Base-by-base conservation (phyloP, 495 filamentous ascomycete genomes). In the Cairneyella variabilis region DNA sequence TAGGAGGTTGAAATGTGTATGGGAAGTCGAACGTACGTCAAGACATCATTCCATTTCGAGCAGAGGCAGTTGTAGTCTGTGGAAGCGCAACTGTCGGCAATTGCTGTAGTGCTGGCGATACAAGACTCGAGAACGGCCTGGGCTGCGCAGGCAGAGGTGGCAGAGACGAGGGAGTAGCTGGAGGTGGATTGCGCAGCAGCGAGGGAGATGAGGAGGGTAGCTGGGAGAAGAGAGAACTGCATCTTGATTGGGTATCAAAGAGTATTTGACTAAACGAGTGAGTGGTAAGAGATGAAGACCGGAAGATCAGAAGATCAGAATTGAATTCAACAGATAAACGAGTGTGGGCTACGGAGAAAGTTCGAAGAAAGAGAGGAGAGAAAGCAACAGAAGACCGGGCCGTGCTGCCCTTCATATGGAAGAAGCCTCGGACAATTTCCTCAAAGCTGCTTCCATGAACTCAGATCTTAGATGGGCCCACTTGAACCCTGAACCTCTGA, bases 61-160 rank as follows among this genome's bases (percentile, higher is more conserved):
- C 60, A 62, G 17, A 62, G 38, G 34, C 60, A 62, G 23, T 34
- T 20, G 17, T 54, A 62, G 30, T 62, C 60, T 5, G 42, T 44
- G 1, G 53, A 18, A 1, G n/a, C 28, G 27, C 60, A 62, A 12
- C 32, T 30, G 17, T 30, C 11, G 2, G 39, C 56, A 32, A 59
- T 59, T 11, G 56, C 60, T 40, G 20, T 16, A 2, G 48, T 56
- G 47, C 30, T 53, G 4, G 52, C 48, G 11, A 59, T 3, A 32
- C 60, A 62, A 1, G 55, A 12, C 2, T 62, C 56, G 25, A 62
- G 40, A 3, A 62, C 51, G 5, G 50, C 21, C 30, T 62, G 41
- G 11, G 51, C 60, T 44, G 56, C 60, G 26, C 60, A 62, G 8
- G 37, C 28, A 3, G 60, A 51, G 40, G 38, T 40, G 3, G 48